Conservation (phyloP, 192 early-diverging fungal genomes). For the Entomortierella beljakovae region DNA sequence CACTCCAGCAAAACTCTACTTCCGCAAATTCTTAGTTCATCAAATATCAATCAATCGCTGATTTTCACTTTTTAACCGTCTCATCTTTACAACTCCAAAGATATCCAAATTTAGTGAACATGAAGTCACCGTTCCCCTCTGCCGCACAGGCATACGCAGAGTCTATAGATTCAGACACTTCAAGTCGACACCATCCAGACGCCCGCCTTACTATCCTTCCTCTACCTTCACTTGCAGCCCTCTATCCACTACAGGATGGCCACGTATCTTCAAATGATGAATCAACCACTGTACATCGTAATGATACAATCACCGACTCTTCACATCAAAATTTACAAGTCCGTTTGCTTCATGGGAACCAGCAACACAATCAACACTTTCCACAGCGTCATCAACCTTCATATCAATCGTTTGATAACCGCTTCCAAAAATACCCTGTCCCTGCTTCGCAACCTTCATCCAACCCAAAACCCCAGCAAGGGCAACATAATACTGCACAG, state of each 20-base stretch:
- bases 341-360: slow-evolving; percentile 25
- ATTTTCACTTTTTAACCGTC: not conserved
- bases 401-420: slow-evolving; percentile 38
- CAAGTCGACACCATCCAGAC: slow-evolving; percentile 50
- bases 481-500: not conserved
- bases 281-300: slow-evolving; percentile 14
- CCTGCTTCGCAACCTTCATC: not conserved
- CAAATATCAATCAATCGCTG: too few relatives aligned
- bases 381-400: slow-evolving; percentile 18
- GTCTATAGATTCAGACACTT: slow-evolving; percentile 54
- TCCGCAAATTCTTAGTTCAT: too few relatives aligned
- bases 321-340: slow-evolving; percentile 22
- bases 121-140: slow-evolving; percentile 51
- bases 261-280: slow-evolving; percentile 1
- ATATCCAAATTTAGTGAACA: slow-evolving; percentile 3
- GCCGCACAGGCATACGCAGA: slow-evolving; percentile 48
- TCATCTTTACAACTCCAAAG: not conserved
- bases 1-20: too few relatives aligned
- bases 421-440: slow-evolving; percentile 32
- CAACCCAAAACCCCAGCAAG: not conserved
- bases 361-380: slow-evolving; percentile 7
- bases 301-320: slow-evolving; percentile 5
- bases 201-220: slow-evolving; percentile 52
- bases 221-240: slow-evolving; percentile 46
- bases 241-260: slow-evolving; percentile 39